Base-by-base conservation (phyloP, 352 stramenopile genomes). In the Thraustotheca clavata region DNA sequence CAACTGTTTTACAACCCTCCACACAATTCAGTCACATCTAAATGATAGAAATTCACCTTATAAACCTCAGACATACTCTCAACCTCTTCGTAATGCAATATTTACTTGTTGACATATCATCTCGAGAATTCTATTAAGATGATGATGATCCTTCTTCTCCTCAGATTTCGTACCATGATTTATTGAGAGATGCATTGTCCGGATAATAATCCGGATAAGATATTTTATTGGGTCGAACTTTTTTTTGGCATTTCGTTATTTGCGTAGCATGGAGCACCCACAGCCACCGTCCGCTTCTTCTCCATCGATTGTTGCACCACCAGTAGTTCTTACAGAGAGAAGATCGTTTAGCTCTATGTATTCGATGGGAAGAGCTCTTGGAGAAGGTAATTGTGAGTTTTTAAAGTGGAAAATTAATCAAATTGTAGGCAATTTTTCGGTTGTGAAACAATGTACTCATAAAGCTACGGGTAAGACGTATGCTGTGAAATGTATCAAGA, bases 401-500 rank as follows among this genome's bases (percentile, higher is more conserved):
- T n/a, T n/a, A n/a, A n/a, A n/a, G n/a, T n/a, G n/a, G n/a, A n/a
- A n/a, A n/a, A n/a, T n/a, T n/a, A 24, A 55, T 2, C 20, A 9
- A 12, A 16, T 40, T 33, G n/a, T 47, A 87, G 82, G 87, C 55
- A 91, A 87, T 71, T 96, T 94, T 68, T 90, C 83, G 41, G 52
- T 90, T 54, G 87, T 96, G 1, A 89, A 91, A 34, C 72, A 91
- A 35, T 90, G 81, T 59, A 76, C 71, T 27, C 65, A 76, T 59
- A 80, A 77, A 24, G 59, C 67, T 8, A 73, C 77, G 29, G 76
- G 82, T 60, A 52, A 77, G 36, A 76, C 77, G 4, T 91, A 76
- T 59, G 85, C 84, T 4, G 76, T 93, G 65, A 92, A 94, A 62
- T 88, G 86, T 65, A 90, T 92, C 67, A 90, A 92, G 71, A 90